These are phyloP conservation scores for Symbiodinium natans DNA, from an alignment of 73 alveolate genomes.

Conservation along the genomic window DNA sequence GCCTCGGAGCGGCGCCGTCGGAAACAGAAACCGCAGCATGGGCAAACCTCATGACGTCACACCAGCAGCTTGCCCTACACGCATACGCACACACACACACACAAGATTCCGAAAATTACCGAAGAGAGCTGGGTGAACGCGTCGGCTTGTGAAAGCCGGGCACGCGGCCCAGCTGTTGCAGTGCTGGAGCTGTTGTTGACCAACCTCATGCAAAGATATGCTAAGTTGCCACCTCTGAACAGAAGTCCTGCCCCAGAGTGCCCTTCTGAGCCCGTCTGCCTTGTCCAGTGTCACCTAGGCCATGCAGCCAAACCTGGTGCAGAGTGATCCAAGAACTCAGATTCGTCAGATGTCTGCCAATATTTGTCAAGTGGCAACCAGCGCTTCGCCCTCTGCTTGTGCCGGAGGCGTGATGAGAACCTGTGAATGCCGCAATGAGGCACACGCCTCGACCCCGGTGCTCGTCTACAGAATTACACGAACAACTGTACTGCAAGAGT, in stretches of 20 bases:
- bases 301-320: conserved; percentile 75
- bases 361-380: not conserved
- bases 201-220: not conserved
- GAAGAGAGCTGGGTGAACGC: too few relatives aligned
- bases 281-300: conserved; percentile 80
- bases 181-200: conserved; percentile 54
- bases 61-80: too few relatives aligned
- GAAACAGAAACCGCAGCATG: conserved; percentile 75
- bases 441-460: too few relatives aligned
- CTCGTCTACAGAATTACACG: too few relatives aligned
- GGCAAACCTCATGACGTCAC: conserved; percentile 43
- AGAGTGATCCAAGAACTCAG: not conserved
- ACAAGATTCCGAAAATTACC: too few relatives aligned
- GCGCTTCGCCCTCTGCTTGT: not conserved
- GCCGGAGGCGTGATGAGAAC: not conserved
- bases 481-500: too few relatives aligned
- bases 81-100: too few relatives aligned
- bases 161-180: conserved; percentile 80
- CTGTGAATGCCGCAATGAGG: not conserved
- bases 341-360: too few relatives aligned
- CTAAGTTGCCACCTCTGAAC: too few relatives aligned
- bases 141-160: not conserved
- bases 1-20: conserved; percentile 80
- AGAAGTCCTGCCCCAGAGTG: too few relatives aligned
- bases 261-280: too few relatives aligned